Base-by-base conservation (phyloP, 2,329 filamentous ascomycete species). In the Aspergillus sp. region DNA sequence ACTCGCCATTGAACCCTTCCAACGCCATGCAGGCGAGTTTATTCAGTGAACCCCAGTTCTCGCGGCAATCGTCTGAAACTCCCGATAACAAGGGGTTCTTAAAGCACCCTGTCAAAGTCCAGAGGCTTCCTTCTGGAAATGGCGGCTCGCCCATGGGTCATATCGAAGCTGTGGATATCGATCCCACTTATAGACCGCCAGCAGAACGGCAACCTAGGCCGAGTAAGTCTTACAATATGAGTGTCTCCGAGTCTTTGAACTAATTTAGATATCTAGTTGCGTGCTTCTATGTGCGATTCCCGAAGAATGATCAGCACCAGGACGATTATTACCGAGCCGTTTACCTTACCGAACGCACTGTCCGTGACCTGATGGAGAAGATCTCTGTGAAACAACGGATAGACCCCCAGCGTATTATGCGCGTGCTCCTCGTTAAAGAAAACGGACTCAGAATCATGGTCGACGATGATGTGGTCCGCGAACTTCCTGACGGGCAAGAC, bases 91-190 rank as follows among this genome's bases (percentile, higher is more conserved):
- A 60, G 15, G 44, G 54, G 9, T 36, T 64, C 12, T 36, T 68
- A 13, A 71, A 61, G 30, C 64, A 68, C 11, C 69, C 73, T 3
- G 65, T 70, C 11, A 71, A 71, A 32, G 61, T 77, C 5, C 68
- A 68, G 45, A 70, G 66, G 41, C 48, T 69, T 12, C 41, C 59
- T 6, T 55, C 61, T 5, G 62, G 57, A 17, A 65, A 68, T 22
- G 53, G 56, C 13, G 60, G 62, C 22, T 51, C 84, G 22, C 78
- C 92, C 26, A 89, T 85, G 59, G 89, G 90, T 5, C 96, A 89
- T 87, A 95, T 98, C 61, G 92, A 97, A 71, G 91, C 92, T 1
- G 77, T 96, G 7, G 95, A 91, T 32, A 91, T 98, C n/a, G 95
- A 98, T 71, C 80, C 87, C 15, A 84, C 83, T 2, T 99, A 98